Evolutionary conservation across 1,139 yeast species (phyloP), one percentile per base, ranked within the genome.

Genomic region (Barnettozyma hawaiiensis): DNA sequence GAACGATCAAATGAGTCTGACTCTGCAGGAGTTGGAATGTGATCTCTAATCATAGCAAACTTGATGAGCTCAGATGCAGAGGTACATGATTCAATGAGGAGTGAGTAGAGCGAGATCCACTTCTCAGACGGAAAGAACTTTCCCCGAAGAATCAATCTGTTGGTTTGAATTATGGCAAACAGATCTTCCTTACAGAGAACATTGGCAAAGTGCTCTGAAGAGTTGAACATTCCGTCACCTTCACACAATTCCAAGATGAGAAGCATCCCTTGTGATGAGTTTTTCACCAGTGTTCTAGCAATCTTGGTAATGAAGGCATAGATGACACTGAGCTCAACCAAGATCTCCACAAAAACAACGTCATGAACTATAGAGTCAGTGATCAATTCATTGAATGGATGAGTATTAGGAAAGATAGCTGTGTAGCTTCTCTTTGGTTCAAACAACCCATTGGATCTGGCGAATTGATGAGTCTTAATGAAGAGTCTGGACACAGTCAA

Each of bases 311-410:
- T 64, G 54, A 71, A 76, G 31, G 78, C 66, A 47, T 82, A 78
- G 18, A 81, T 65, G 7, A 81, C 71, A 16, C 83, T 70, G 42
- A 85, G 59, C 59, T 87, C 97, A 41, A 84, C 69, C 47, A 87
- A 65, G 3, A 85, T 68, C 59, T 87, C 97, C 34, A 82, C 87
- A 49, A 84, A 69, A 2, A 73, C 69, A 51, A 81, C 85, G 51
- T 82, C 86, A 50, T 78, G 77, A 20, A 85, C 85, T 40, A 81
- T 70, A 0, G 95, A 81, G 58, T 86, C 96, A 53, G 85, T 74
- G 1, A 92, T 79, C 35, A 72, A 59, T 35, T 79, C 81, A 42
- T 65, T 66, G 57, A 83, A 81, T 16, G 96, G 95, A 56, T 74
- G 76, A 14, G 66, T 64, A 16, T 71, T 70, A 5, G 95, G 95